Conservation (phyloP, 2,329 filamentous ascomycete species). For the Xylaria sp. region DNA sequence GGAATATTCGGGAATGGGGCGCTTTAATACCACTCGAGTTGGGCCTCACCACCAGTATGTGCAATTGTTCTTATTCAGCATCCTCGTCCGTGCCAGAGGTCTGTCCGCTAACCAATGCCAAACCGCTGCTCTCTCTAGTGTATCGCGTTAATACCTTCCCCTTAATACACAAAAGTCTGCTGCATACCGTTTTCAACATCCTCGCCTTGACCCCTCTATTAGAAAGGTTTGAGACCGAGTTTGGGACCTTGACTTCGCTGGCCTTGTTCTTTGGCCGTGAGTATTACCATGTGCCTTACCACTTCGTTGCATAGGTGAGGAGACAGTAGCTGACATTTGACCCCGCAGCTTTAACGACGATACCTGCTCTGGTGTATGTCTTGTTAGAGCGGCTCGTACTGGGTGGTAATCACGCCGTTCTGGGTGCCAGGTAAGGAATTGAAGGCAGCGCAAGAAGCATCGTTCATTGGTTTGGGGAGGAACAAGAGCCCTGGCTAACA, state of each 20-base stretch:
- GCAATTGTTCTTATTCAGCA: neutral
- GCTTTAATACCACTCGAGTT: conserved; percentile 82
- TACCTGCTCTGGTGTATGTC: conserved; percentile 85
- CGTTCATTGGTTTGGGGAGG: conserved; percentile 2
- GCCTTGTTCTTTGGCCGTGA: conserved; percentile 90
- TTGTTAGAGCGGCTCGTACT: conserved; percentile 80
- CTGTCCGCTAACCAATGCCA: conserved; percentile 9
- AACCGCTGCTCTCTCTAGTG: conserved; percentile 63
- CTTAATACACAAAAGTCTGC: conserved; percentile 81
- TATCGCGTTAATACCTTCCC: conserved; percentile 94
- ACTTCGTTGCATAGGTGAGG: neutral
- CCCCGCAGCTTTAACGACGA: conserved; percentile 75
- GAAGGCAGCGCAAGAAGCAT: neutral
- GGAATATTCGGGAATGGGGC: conserved; percentile 81
- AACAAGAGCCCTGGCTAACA: conserved; percentile 37
- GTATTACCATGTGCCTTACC: conserved; percentile 52
- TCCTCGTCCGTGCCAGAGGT: neutral
- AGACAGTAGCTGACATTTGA: conserved; percentile 39
- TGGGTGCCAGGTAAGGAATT: conserved; percentile 79
- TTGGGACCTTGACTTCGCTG: conserved; percentile 89
- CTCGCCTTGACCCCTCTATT: conserved; percentile 86
- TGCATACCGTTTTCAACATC: conserved; percentile 84
- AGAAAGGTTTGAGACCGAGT: conserved; percentile 92
- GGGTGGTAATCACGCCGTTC: conserved; percentile 75
- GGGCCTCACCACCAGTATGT: conserved; percentile 58